phyloP scores from a whole-genome alignment of 1,284 basidiomycete species.

The Leucoagaricus sp. region DNA sequence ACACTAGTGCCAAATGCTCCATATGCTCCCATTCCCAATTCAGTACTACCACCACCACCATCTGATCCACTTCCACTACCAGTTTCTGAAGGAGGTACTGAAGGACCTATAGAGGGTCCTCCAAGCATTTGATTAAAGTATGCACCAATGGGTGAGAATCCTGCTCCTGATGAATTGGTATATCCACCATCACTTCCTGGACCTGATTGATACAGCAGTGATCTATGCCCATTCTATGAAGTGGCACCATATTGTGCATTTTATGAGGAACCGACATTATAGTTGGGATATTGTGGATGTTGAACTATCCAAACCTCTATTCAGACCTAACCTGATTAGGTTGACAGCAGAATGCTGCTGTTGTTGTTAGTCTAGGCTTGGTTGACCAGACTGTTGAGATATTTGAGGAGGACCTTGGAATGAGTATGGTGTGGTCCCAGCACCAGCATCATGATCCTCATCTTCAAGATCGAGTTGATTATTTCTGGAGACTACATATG shows the following conservation, averaged over 20 bases:
- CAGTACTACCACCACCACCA: too few species aligned
- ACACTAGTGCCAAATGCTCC: not conserved
- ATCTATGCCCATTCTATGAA: not conserved
- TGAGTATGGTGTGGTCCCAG: conserved; percentile 5
- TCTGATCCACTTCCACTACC: conserved; percentile 3
- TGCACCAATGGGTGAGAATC: not conserved
- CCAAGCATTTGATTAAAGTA: not conserved
- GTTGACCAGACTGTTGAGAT: not conserved
- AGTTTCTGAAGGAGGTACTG: conserved; percentile 5
- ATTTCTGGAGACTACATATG: conserved; percentile 18
- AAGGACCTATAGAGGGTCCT: conserved; percentile 3
- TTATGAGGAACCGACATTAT: not conserved
- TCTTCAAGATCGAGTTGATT: conserved; percentile 8
- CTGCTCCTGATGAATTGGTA: not conserved
- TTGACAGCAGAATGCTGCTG: not conserved
- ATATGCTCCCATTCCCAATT: not conserved
- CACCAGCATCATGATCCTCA: not conserved
- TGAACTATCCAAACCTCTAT: too few species aligned
- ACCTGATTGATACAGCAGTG: not conserved
- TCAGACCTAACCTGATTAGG: too few species aligned
- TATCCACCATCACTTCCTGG: conserved; percentile 7
- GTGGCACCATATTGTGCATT: not conserved
- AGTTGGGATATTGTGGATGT: not conserved
- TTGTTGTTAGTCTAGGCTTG: not conserved
- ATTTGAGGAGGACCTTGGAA: not conserved